Conservation (phyloP, 352 stramenopile species). For the Pythium grandisporangium region DNA sequence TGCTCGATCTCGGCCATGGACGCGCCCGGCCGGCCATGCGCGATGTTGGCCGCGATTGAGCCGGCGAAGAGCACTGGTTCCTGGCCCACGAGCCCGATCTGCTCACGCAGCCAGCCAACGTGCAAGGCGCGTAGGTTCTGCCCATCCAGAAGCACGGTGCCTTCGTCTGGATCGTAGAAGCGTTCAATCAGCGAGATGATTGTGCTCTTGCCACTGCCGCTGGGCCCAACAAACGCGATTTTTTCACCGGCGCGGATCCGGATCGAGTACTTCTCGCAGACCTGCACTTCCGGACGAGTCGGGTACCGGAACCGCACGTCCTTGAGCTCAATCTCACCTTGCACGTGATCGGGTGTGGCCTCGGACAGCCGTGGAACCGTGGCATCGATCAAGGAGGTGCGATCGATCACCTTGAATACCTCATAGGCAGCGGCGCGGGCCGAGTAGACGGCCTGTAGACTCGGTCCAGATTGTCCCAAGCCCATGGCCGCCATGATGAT, state of each 20-base stretch:
- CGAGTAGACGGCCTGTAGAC: constrained; percentile 13
- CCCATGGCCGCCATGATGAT: constrained; percentile 23
- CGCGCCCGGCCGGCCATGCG: constrained; percentile 1
- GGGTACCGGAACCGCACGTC: constrained; percentile 35
- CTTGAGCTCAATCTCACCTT: constrained; percentile 32
- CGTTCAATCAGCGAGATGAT: constrained; percentile 81
- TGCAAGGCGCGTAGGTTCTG: constrained; percentile 37
- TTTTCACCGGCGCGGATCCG: constrained; percentile 23
- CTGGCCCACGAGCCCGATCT: constrained; percentile 88
- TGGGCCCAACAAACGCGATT: constrained; percentile 22
- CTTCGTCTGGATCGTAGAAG: constrained; percentile 76
- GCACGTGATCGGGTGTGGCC: constrained; percentile 6
- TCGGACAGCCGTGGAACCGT: too few relatives aligned
- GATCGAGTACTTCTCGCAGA: constrained; percentile 13
- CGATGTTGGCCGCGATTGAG: constrained; percentile 21
- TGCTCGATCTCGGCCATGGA: constrained; percentile 4
- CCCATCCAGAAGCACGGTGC: constrained; percentile 11
- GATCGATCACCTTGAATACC: constrained; percentile 25
- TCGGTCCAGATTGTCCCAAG: constrained; percentile 14
- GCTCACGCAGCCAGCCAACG: constrained; percentile 57
- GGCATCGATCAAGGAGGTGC: constrained; percentile 18
- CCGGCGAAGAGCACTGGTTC: constrained; percentile 21
- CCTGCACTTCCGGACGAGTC: constrained; percentile 6
- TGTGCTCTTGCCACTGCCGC: constrained; percentile 79
- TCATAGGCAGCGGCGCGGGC: constrained; percentile 12